Base-by-base conservation (phyloP, 139 green algal species). In the Deuterostichococcus epilithicus region DNA sequence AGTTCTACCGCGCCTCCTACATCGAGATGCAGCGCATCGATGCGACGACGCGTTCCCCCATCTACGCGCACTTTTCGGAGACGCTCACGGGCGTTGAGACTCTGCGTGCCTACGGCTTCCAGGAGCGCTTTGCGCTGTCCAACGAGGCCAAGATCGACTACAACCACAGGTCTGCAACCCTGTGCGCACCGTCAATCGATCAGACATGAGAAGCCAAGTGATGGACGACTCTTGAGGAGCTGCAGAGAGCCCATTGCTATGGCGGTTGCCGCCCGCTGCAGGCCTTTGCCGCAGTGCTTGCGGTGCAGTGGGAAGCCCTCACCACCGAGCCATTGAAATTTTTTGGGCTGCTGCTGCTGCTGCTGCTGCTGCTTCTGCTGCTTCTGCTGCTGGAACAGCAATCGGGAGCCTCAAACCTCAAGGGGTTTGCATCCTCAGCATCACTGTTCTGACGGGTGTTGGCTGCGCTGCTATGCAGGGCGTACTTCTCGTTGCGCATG, bases 21-120 rank as follows among this genome's bases (percentile, higher is more conserved):
- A 94, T 96, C 44, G 94, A 98, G 87, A 76, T 98, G 76, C 94
- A 98, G 85, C 90, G 94, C 39, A 89, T 96, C 70, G 94, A 98
- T 75, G 90, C 89, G 15, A 81, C 96, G 25, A 91, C 80, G 1
- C 90, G 94, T 76, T 92, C 82, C 25, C 94, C 94, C 74, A 95
- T 97, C 78, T 96, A 94, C 74, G 84, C 83, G 66, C 88, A 90
- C 73, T 96, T 97, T 60, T 84, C 80, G 26, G 90, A 91, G 77
- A 81, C 42, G 22, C 67, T 90, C 36, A 69, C 72, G 10, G 87
- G 87, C 26, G 83, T 94, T 23, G 78, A 90, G 70, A 96, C 90
- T 72, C 92, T 97, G 72, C 86, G 92, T 15, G 91, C 92, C 0
- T 95, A 91, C 85, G 77, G 86, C 42, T 73, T 86, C 60, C 81